Conservation (phyloP, 768 basidiomycete species). For the Auriculariales sp. region DNA sequence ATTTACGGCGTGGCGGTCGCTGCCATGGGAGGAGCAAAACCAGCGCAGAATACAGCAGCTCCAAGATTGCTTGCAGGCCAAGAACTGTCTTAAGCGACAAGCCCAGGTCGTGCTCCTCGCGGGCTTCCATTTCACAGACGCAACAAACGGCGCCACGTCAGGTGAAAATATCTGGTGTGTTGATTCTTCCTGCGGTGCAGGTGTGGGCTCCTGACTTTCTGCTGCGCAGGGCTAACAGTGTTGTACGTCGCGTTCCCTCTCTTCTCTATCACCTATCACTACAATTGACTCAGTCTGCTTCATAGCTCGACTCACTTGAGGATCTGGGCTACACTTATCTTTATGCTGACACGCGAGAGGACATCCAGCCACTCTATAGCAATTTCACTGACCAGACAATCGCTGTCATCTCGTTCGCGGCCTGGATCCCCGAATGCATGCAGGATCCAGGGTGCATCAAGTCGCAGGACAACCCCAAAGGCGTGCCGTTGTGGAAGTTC, state of each 20-base stretch:
- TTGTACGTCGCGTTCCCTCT: background rate
- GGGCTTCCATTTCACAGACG: background rate
- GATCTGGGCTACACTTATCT: slow-evolving; percentile 4
- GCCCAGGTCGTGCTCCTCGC: slow-evolving; percentile 1
- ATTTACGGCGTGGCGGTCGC: no score
- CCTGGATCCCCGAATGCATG: background rate
- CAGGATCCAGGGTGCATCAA: background rate
- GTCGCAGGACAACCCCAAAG: slow-evolving; percentile 1
- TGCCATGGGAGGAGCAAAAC: no score
- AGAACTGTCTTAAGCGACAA: background rate
- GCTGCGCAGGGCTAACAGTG: background rate
- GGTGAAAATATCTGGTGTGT: slow-evolving; percentile 3
- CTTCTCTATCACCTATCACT: background rate
- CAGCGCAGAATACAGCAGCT: slow-evolving; percentile 1
- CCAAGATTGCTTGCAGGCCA: background rate
- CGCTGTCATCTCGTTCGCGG: background rate
- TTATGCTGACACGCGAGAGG: background rate
- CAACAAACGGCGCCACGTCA: background rate
- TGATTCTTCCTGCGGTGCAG: no score
- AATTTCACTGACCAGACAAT: background rate
- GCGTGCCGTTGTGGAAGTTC: slow-evolving; percentile 3
- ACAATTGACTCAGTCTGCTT: background rate
- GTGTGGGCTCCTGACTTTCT: no score
- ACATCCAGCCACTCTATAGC: background rate
- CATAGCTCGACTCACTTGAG: background rate